Evolutionary conservation across 352 stramenopile genomes (phyloP).

Genomic region (Globisporangium emineosum): DNA sequence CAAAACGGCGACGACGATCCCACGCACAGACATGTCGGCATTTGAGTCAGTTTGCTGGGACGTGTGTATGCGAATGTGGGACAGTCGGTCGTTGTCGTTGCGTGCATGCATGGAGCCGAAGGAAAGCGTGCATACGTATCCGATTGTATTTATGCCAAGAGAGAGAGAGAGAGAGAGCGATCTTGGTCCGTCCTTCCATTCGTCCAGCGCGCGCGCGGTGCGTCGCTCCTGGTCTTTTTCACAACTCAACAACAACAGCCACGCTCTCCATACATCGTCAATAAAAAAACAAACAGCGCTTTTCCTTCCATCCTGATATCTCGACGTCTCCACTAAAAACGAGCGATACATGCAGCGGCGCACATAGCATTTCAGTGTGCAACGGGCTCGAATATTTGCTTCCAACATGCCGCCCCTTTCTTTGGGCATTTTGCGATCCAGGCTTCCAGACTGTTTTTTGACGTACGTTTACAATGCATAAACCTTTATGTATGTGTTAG

Average conservation of each 20-base stretch:
- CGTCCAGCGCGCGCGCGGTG: slow-evolving; percentile 6
- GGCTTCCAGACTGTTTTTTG: not conserved
- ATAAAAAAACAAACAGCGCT: not conserved
- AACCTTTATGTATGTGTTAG: not conserved
- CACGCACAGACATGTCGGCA: not conserved
- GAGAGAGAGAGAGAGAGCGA: not conserved
- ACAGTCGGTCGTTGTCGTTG: not conserved
- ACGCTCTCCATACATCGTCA: not conserved
- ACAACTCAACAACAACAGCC: not conserved
- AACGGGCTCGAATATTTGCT: not conserved
- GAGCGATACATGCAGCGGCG: not conserved
- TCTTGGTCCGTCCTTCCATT: slow-evolving; percentile 14
- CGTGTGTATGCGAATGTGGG: not conserved
- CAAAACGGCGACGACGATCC: not conserved
- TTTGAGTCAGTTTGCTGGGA: slow-evolving; percentile 3
- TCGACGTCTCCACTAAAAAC: not conserved
- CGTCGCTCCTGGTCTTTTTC: not conserved
- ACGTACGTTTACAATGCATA: not conserved
- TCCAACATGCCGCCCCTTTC: not conserved
- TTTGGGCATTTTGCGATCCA: not conserved
- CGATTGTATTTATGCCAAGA: slow-evolving; percentile 12
- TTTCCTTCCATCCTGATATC: not conserved
- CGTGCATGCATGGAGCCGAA: not conserved
- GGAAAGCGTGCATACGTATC: not conserved
- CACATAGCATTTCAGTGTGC: not conserved